Conservation (phyloP, 1,139 yeast genomes). For the Diutina scorzettiae region DNA sequence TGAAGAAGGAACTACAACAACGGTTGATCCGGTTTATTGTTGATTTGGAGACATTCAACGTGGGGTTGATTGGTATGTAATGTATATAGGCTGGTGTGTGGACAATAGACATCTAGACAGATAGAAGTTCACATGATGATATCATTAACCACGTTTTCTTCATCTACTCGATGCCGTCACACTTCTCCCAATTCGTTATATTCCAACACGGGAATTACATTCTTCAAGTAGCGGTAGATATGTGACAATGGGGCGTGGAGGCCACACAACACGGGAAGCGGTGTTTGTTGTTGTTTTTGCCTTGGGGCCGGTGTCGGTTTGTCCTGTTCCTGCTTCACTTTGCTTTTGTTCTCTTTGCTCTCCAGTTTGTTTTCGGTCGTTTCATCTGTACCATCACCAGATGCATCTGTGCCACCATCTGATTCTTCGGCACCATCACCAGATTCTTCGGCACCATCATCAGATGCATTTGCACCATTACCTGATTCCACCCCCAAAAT, state of each 20-base stretch:
- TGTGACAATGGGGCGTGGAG: not conserved
- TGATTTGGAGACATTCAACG: conserved; percentile 22
- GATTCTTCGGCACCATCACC: not conserved
- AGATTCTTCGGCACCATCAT: not conserved
- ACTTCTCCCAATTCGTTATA: not conserved
- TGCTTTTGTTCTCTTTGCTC: too few relatives aligned
- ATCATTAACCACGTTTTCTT: too few relatives aligned
- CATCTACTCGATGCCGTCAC: too few relatives aligned
- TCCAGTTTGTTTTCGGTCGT: too few relatives aligned
- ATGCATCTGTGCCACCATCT: too few relatives aligned
- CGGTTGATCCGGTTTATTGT: conserved; percentile 20
- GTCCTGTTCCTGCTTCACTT: too few relatives aligned
- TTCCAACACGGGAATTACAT: not conserved
- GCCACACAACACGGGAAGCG: not conserved
- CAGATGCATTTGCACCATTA: too few relatives aligned
- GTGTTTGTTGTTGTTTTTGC: too few relatives aligned
- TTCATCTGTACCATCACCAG: too few relatives aligned
- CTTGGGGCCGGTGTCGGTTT: not conserved
- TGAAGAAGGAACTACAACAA: conserved; percentile 15
- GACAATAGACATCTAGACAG: not conserved
- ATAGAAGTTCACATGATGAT: too few relatives aligned
- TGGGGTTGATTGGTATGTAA: conserved; percentile 24
- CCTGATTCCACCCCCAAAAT: conserved; percentile 2
- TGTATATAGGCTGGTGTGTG: not conserved
- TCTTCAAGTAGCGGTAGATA: not conserved